A percentile compares a stretch with the other conserved stretches of the same genome.
These are phyloP conservation scores for Trichopus zeylanicus DNA, from an alignment of 116 monocot genomes.

Conservation along the genomic window DNA sequence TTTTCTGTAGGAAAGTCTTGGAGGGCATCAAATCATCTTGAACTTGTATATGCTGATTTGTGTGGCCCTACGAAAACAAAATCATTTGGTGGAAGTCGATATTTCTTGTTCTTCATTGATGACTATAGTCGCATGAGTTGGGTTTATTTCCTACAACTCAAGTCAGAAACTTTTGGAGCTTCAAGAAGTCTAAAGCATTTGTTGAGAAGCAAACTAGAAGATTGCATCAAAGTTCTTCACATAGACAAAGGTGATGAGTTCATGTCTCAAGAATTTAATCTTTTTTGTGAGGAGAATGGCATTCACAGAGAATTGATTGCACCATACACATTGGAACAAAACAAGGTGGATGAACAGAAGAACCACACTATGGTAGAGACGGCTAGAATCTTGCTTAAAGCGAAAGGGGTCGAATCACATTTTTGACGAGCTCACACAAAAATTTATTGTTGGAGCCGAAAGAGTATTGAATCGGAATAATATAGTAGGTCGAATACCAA, in stretches of 20 bases:
- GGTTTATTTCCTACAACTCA: not conserved
- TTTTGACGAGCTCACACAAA: no score
- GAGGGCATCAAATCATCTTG: not conserved
- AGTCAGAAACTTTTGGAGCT: conserved; percentile 3
- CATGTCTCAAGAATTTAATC: conserved; percentile 2
- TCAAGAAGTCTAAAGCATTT: conserved; percentile 1
- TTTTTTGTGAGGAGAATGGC: conserved; percentile 6
- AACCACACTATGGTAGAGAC: no score
- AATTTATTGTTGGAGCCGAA: no score
- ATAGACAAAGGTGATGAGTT: not conserved
- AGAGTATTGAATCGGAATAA: no score
- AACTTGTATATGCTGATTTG: not conserved
- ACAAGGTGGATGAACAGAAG: no score
- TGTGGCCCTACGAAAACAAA: not conserved
- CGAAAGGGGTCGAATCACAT: no score
- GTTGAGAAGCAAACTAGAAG: not conserved
- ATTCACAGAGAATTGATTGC: not conserved
- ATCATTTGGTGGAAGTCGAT: not conserved
- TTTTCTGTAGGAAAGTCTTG: not conserved
- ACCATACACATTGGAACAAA: no score
- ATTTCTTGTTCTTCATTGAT: conserved; percentile 1
- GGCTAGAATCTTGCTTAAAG: no score
- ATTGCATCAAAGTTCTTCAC: not conserved
- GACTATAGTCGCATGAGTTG: conserved; percentile 3
- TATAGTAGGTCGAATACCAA: no score